Evolutionary conservation across 371 early-diverging fungal species (phyloP).

Genomic region (Catenaria anguillulae): DNA sequence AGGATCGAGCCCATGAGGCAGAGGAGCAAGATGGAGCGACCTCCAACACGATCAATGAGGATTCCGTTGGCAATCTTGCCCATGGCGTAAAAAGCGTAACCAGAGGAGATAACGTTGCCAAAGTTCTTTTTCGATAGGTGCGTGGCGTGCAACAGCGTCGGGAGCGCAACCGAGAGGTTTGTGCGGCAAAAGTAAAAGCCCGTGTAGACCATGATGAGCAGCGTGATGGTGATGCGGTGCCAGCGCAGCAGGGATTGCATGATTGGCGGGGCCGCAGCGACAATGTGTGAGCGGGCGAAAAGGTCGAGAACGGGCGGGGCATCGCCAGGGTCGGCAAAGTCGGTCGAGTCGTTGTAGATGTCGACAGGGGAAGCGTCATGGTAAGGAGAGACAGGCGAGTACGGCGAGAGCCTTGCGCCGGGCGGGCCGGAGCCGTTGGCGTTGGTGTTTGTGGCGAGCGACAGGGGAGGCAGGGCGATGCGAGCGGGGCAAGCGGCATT

Average conservation of each 20-base stretch:
- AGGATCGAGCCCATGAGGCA: conserved; percentile 3
- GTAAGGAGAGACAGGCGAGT: too few relatives aligned
- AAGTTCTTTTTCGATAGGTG: not conserved
- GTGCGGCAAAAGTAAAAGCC: conserved; percentile 7
- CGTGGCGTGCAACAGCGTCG: not conserved
- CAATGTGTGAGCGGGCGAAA: too few relatives aligned
- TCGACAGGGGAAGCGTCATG: too few relatives aligned
- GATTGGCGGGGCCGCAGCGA: not conserved
- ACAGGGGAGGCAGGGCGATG: too few relatives aligned
- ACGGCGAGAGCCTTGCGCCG: too few relatives aligned
- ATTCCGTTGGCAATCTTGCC: conserved; percentile 4
- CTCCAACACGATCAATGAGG: conserved; percentile 3
- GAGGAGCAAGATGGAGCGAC: not conserved
- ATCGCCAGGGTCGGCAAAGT: too few relatives aligned
- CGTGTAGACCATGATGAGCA: conserved; percentile 2
- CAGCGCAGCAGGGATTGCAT: not conserved
- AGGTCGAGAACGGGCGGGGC: too few relatives aligned
- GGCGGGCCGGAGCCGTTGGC: too few relatives aligned
- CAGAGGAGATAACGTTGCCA: conserved; percentile 4
- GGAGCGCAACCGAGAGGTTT: not conserved
- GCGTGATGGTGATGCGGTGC: not conserved
- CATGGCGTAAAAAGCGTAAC: conserved; percentile 1
- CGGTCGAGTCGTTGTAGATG: too few relatives aligned
- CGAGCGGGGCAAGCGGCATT: too few relatives aligned
- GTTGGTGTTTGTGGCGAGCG: too few relatives aligned